Base-by-base conservation (phyloP, 805 yeast species). In the Yamadazyma sp. region DNA sequence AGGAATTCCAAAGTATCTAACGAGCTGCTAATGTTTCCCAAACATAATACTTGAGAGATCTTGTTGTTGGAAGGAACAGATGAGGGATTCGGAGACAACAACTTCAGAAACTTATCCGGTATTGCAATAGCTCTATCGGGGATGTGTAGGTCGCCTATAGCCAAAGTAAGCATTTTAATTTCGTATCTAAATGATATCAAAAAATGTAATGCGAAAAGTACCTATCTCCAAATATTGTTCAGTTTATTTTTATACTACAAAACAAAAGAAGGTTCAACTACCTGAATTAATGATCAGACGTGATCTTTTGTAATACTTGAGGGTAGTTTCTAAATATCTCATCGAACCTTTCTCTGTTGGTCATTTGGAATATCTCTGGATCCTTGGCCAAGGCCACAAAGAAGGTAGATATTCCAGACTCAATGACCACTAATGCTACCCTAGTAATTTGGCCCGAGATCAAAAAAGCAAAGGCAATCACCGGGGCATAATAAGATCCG, bases 81-180 rank as follows among this genome's bases (percentile, higher is more conserved):
- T 15, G 52, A 48, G 4, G 67, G 64, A 40, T 58, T 91, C 19
- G 97, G 95, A 11, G 80, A 75, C 28, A 93, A 69, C 27, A 93
- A 73, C 53, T 83, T 84, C 44, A 71, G 73, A 64, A 93, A 89
- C 71, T 84, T 70, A 2, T 50, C 28, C 6, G 83, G 84, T 2
- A 78, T 53, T 23, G 62, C 90, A 18, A 77, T 69, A 7, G 91
- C 85, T 47, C 96, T 69, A 40, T 87, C 89, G 1, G 99, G 99
- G 21, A 91, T 84, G 59, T 82, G 88, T 2, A 91, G 71, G 56
- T 91, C 98, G 7, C 96, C 95, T 46, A 91, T 78, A 2, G 95
- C 95, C 28, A 91, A 52, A 4, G 71, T 62, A 19, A 69, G 54
- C 74, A 68, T 69, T 3, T 12, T 20, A 18, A n/a, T n/a, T n/a